Evolutionary conservation across 495 filamentous ascomycete genomes (phyloP).

Genomic region (Neurospora intermedia): DNA sequence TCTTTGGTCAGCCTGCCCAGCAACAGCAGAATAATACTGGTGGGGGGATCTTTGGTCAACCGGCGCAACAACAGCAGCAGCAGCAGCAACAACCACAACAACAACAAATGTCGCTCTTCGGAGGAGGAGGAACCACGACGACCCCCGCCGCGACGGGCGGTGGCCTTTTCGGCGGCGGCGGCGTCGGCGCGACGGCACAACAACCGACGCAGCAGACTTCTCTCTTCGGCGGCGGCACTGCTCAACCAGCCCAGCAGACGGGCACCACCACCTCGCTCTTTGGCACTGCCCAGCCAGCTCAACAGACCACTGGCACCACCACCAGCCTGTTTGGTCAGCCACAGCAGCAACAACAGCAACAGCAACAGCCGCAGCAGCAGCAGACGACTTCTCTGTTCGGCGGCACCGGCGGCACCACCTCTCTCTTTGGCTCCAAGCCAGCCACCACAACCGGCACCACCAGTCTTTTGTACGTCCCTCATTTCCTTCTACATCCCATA

Average conservation of each 20-base stretch:
- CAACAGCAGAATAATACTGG: conserved; percentile 13
- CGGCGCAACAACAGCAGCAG: conserved; percentile 18
- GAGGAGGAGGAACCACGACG: background rate
- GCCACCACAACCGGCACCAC: conserved; percentile 2
- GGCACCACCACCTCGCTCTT: conserved; percentile 8
- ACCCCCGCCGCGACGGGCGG: conserved; percentile 11
- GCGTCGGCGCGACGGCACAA: background rate
- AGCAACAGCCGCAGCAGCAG: conserved; percentile 8
- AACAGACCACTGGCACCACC: background rate
- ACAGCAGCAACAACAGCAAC: conserved; percentile 1
- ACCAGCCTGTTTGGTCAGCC: conserved; percentile 16
- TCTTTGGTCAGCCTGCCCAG: conserved; percentile 14
- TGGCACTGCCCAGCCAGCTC: conserved; percentile 7
- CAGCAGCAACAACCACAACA: conserved; percentile 5
- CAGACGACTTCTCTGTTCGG: conserved; percentile 21
- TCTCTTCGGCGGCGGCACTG: conserved; percentile 2
- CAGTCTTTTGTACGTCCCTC: conserved; percentile 42
- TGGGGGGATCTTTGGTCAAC: conserved; percentile 7
- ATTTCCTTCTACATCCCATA: background rate
- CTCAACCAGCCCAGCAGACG: conserved; percentile 12
- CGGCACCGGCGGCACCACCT: conserved; percentile 21
- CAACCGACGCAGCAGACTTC: conserved; percentile 10
- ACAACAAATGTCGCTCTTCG: background rate
- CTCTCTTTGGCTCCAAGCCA: conserved; percentile 33
- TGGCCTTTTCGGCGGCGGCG: conserved; percentile 17